Conservation (phyloP, 2,329 filamentous ascomycete species). For the Ophiocordyceps camponoti-rufipedis region DNA sequence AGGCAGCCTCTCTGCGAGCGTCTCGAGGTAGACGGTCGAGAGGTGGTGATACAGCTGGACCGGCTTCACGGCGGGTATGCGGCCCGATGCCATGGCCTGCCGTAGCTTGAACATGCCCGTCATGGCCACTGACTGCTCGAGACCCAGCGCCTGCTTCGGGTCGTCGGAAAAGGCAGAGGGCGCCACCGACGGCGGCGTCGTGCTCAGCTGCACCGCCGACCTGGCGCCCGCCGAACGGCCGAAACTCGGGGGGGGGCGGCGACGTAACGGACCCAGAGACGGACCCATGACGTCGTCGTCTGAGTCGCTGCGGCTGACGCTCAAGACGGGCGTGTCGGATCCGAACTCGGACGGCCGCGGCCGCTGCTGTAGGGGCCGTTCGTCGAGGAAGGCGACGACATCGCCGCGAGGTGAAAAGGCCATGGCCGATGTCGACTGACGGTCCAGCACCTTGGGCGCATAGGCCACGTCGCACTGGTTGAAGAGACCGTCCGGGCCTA, state of each 20-base stretch:
- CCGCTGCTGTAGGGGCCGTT: conserved; percentile 25
- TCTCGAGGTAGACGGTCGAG: conserved; percentile 35
- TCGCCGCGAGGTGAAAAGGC: conserved; percentile 42
- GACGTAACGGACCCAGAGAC: conserved; percentile 31
- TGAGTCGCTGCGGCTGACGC: conserved; percentile 42
- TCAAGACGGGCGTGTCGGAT: conserved; percentile 29
- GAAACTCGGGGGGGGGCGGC: conserved; percentile 22
- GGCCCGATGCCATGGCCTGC: conserved; percentile 45
- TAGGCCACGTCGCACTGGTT: conserved; percentile 48
- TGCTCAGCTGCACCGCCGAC: conserved; percentile 26
- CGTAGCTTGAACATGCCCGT: conserved; percentile 39
- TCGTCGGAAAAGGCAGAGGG: conserved; percentile 9
- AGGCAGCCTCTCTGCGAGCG: conserved; percentile 30
- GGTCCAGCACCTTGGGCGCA: conserved; percentile 43
- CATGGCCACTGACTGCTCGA: conserved; percentile 39
- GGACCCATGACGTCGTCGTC: conserved; percentile 45
- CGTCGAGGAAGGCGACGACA: conserved; percentile 42
- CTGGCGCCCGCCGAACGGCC: conserved; percentile 18
- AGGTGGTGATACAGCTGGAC: conserved; percentile 36
- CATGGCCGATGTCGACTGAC: conserved; percentile 41
- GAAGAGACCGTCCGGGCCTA: conserved; percentile 41
- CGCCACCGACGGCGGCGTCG: conserved; percentile 30
- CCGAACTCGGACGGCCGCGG: conserved; percentile 28
- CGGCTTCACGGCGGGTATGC: conserved; percentile 31
- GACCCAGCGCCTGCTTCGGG: conserved; percentile 23